Conservation (phyloP, 2,329 filamentous ascomycete genomes). For the Xylariaceae sp. region DNA sequence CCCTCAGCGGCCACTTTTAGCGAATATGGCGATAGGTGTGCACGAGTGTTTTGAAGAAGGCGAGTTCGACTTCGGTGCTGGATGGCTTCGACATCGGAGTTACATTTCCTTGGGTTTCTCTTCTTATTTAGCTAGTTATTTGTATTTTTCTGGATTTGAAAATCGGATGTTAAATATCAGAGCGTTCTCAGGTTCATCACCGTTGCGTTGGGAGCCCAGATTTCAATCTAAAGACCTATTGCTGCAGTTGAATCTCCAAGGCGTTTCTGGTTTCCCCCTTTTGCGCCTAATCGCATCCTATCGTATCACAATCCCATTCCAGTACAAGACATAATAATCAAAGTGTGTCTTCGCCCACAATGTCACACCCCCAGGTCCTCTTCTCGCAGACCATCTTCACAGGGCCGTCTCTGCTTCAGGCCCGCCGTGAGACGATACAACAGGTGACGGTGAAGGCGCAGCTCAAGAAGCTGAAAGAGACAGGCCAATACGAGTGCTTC, state of each 20-base stretch:
- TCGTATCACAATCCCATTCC: background rate
- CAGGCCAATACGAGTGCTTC: conserved; percentile 65
- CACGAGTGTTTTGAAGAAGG: background rate
- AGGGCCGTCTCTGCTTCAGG: conserved; percentile 45
- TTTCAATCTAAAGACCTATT: too few relatives aligned
- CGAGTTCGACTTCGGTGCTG: background rate
- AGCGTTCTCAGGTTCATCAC: background rate
- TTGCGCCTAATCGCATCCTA: background rate
- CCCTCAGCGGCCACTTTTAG: conserved; percentile 8
- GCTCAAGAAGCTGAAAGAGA: conserved; percentile 58
- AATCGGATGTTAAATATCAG: background rate
- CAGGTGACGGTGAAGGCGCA: conserved; percentile 56
- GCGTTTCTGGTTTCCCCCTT: too few relatives aligned
- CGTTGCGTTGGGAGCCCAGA: background rate
- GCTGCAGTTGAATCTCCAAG: too few relatives aligned
- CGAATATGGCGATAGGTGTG: conserved; percentile 13
- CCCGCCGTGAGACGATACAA: conserved; percentile 44
- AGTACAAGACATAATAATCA: background rate
- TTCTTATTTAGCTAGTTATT: background rate
- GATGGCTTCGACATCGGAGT: conserved; percentile 26
- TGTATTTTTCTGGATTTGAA: background rate
- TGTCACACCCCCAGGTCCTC: conserved; percentile 56
- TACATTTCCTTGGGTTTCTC: background rate
- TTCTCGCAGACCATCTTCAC: conserved; percentile 47
- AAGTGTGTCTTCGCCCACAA: conserved; percentile 40